A percentile compares a stretch with the other conserved stretches of the same genome.
Evolutionary conservation across 1,284 basidiomycete species (phyloP).

Genomic region (Heliocybe sulcata): DNA sequence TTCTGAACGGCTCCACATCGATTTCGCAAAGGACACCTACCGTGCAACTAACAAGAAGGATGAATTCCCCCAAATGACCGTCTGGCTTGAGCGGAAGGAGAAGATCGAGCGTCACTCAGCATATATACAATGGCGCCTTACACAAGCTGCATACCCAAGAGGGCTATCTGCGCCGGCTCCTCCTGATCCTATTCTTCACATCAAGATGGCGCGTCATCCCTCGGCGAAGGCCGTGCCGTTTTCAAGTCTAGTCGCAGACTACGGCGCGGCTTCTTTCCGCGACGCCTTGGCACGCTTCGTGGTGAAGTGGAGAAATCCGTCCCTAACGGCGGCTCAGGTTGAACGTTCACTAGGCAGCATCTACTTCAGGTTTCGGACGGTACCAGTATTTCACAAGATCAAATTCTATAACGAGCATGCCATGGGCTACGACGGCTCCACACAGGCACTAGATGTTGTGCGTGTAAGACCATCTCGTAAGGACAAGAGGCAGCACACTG

Average conservation of each 20-base stretch:
- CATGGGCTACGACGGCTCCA: not conserved
- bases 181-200: too few species aligned
- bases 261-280: conserved; percentile 9
- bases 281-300: conserved; percentile 13
- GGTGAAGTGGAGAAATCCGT: conserved; percentile 9
- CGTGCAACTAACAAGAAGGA: conserved; percentile 22
- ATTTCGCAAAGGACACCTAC: conserved; percentile 25
- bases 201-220: not conserved
- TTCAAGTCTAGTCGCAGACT: conserved; percentile 3
- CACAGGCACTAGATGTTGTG: conserved; percentile 13
- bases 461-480: conserved; percentile 13
- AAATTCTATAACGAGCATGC: conserved; percentile 14
- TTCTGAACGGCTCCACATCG: conserved; percentile 23
- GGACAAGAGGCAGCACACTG: conserved; percentile 3
- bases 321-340: conserved; percentile 8
- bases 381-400: conserved; percentile 19
- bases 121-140: not conserved
- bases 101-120: conserved; percentile 13
- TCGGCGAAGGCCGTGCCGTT: conserved; percentile 2
- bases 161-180: not conserved
- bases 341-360: conserved; percentile 10
- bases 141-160: too few species aligned
- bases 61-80: conserved; percentile 24
- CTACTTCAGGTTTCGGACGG: conserved; percentile 11
- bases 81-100: conserved; percentile 23